These are phyloP conservation scores for Xylaria grammica DNA, from an alignment of 495 filamentous ascomycete species.

Conservation along the genomic window DNA sequence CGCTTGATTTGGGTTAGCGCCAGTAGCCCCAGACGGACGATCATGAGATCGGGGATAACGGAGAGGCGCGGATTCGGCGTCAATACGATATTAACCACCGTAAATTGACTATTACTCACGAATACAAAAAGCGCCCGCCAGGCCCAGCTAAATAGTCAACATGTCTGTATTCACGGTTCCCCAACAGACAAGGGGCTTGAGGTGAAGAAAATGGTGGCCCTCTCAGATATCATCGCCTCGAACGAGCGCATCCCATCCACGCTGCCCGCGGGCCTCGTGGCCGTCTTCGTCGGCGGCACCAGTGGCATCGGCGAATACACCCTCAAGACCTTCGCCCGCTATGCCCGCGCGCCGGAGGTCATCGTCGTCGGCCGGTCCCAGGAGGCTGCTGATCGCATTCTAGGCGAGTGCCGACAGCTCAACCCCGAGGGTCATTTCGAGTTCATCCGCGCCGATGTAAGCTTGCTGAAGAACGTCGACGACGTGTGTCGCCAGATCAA, in stretches of 20 bases:
- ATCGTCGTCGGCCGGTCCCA: constrained; percentile 47
- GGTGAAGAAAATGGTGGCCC: constrained; percentile 34
- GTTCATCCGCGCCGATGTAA: constrained; percentile 61
- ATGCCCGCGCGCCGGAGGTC: constrained; percentile 50
- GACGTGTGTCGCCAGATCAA: constrained; percentile 57
- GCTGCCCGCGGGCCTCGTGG: constrained; percentile 45
- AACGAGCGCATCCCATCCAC: constrained; percentile 37
- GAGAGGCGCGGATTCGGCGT: too few species aligned
- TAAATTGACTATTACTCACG: neutral
- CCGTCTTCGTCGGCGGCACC: constrained; percentile 65
- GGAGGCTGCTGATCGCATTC: constrained; percentile 46
- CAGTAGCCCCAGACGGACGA: neutral
- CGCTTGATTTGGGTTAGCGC: neutral
- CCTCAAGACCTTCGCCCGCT: constrained; percentile 45
- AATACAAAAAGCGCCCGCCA: neutral
- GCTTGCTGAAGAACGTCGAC: constrained; percentile 60
- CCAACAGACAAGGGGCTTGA: neutral
- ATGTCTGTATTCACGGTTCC: neutral
- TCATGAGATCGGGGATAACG: neutral
- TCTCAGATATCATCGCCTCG: constrained; percentile 37
- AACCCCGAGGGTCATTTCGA: constrained; percentile 50
- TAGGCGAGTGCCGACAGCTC: constrained; percentile 43
- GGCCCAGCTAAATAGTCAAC: neutral
- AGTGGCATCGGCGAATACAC: constrained; percentile 63
- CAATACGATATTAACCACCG: neutral